Evolutionary conservation across 1,284 basidiomycete genomes (phyloP), one percentile per base, ranked within the genome.

Genomic region (Vanrija sp.): DNA sequence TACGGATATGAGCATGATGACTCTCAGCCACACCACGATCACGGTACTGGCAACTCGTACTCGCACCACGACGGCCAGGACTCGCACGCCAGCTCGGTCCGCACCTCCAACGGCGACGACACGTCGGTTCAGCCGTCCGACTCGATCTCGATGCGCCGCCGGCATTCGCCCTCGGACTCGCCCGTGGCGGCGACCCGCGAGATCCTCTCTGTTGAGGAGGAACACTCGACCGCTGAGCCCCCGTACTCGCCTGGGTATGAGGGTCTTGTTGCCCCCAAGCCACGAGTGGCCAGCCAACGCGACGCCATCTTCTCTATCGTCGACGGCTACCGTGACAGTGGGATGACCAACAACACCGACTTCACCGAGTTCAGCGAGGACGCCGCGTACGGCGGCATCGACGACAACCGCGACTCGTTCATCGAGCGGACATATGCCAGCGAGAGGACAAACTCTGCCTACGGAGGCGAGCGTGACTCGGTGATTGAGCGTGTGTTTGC

Each of bases 261-360:
- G 38, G 53, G 53, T 9, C 38, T 59, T 7, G 26, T 55, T 12
- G 43, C 57, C 8, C 57, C 57, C 3, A 38, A 45, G 21, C 59
- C 59, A 0, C 55, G 59, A 15, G 23, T 46, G 19, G 51, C 51
- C 1, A 46, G 44, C 15, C 52, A 61, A 21, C 52, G 55, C 21
- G 59, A 55, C 19, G 55, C 59, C 19, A 55, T 61, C 23, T 45
- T 52, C 29, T 61, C 59, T n/a, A 61, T 61, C 12, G 59, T 61
- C 34, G 59, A 61, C 59, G 47, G 48, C n/a, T 61, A 57, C 46
- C 45, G 51, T 16, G 55, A 47, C 51, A 18, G 26, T 12, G 38
- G n/a, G 16, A 46, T 14, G 21, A 19, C 38, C 8, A 29, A 46
- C 9, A 46, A 51, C 4, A 34, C 43, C 18, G 45, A 26, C 29